phyloP scores from a whole-genome alignment of 2,329 filamentous ascomycete genomes.

The Ramularia collo-cygni region DNA sequence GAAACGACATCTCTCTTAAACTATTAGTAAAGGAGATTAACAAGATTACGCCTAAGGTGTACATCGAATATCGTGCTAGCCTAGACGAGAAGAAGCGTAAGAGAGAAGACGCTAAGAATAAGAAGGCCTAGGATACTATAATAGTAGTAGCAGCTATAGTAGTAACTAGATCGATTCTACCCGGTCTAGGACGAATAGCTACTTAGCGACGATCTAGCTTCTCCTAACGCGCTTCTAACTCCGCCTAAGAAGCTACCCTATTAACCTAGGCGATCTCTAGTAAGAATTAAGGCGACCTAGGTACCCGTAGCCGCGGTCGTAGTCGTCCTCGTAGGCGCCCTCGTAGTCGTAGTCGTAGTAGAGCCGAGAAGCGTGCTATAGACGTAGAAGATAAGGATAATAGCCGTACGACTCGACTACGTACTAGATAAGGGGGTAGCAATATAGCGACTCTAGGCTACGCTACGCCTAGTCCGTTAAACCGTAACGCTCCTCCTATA shows the following conservation, averaged over 20 bases:
- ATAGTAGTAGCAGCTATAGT: neutral
- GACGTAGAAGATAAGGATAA: no score
- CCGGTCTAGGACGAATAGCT: neutral
- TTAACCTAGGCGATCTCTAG: neutral
- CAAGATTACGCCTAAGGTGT: neutral
- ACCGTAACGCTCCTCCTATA: neutral
- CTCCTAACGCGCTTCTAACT: neutral
- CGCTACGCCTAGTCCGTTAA: neutral
- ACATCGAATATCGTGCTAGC: neutral
- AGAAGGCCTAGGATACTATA: no score
- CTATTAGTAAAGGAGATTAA: neutral
- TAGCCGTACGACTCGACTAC: no score
- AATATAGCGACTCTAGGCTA: neutral
- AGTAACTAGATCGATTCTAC: no score
- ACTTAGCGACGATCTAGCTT: neutral
- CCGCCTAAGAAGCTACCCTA: neutral
- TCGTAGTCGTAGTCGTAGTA: neutral
- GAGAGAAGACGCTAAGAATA: neutral
- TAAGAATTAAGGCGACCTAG: neutral
- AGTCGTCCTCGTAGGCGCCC: neutral
- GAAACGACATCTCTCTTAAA: neutral
- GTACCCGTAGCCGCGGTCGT: neutral
- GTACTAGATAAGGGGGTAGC: no score
- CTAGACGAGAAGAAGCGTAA: neutral
- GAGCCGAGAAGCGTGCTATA: neutral